Evolutionary conservation across 495 filamentous ascomycete species (phyloP).

Genomic region (Niebla homalea): DNA sequence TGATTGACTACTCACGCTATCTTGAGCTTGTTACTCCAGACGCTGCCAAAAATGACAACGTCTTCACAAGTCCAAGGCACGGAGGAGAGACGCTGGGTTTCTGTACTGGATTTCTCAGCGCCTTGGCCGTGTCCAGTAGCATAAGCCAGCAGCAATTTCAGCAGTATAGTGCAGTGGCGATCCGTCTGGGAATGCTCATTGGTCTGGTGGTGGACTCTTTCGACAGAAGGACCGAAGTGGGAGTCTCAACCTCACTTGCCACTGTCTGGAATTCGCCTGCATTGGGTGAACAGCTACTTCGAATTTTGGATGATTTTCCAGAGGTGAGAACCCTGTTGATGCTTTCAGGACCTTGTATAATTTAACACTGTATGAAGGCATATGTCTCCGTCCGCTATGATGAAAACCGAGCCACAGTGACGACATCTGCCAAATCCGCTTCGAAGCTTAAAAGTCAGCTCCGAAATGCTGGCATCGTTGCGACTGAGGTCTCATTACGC

Average conservation of each 20-base stretch:
- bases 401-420: conserved; percentile 25
- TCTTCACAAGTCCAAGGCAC: conserved; percentile 8
- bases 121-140: conserved; percentile 23
- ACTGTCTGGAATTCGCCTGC: conserved; percentile 19
- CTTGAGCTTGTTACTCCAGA: neutral
- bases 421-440: conserved; percentile 17
- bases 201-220: conserved; percentile 26
- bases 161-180: conserved; percentile 19
- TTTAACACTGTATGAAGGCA: conserved; percentile 14
- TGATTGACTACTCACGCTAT: conserved; percentile 19
- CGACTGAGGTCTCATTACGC: conserved; percentile 21
- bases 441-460: conserved; percentile 21
- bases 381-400: conserved; percentile 35
- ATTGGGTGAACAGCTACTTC: conserved; percentile 11
- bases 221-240: conserved; percentile 10
- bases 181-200: conserved; percentile 23
- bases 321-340: neutral
- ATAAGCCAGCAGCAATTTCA: conserved; percentile 13
- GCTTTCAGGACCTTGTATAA: too few species aligned
- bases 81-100: conserved; percentile 27
- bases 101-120: conserved; percentile 27
- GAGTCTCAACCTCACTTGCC: conserved; percentile 14
- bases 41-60: neutral
- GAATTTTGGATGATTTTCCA: conserved; percentile 16
- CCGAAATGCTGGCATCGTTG: conserved; percentile 24